Percentiles rank a stretch among this genome's conserved stretches.
Conservation (phyloP, 2,329 filamentous ascomycete genomes). For the Penicillium sclerotigenum region DNA sequence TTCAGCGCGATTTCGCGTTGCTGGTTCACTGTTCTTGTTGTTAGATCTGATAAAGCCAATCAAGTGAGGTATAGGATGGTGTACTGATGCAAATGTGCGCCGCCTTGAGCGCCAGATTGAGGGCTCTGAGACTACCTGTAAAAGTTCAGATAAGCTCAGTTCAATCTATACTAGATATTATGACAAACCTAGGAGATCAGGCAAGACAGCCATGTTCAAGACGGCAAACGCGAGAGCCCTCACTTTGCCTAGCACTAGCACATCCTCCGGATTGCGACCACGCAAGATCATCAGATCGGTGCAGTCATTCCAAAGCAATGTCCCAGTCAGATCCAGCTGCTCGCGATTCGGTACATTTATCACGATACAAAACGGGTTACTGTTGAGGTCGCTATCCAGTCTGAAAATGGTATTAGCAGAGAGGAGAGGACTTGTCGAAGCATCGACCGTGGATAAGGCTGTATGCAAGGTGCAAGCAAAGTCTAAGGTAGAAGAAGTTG, state of each 20-base stretch:
- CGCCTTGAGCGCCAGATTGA: slow-evolving; percentile 66
- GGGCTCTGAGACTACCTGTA: slow-evolving; percentile 46
- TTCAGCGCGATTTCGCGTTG: slow-evolving; percentile 59
- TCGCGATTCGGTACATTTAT: too few species aligned
- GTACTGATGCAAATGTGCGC: slow-evolving; percentile 61
- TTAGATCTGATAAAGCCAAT: slow-evolving; percentile 17
- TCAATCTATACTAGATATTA: neutral
- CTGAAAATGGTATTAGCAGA: neutral
- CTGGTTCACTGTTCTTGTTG: slow-evolving; percentile 42
- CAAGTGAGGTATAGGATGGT: slow-evolving; percentile 12
- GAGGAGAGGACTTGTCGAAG: neutral
- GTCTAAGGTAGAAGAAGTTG: neutral
- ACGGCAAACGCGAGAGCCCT: neutral
- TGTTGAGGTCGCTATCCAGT: neutral
- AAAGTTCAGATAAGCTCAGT: neutral
- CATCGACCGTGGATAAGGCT: neutral
- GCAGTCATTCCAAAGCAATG: slow-evolving; percentile 41
- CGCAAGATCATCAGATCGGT: slow-evolving; percentile 17
- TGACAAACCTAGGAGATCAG: neutral
- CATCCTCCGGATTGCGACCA: slow-evolving; percentile 1
- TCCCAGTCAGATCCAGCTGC: slow-evolving; percentile 32
- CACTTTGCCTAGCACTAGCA: neutral
- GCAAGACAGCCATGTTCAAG: neutral
- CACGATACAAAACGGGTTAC: neutral
- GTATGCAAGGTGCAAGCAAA: neutral